Evolutionary conservation across 192 early-diverging fungal genomes (phyloP).

Genomic region (Backusella sp.): DNA sequence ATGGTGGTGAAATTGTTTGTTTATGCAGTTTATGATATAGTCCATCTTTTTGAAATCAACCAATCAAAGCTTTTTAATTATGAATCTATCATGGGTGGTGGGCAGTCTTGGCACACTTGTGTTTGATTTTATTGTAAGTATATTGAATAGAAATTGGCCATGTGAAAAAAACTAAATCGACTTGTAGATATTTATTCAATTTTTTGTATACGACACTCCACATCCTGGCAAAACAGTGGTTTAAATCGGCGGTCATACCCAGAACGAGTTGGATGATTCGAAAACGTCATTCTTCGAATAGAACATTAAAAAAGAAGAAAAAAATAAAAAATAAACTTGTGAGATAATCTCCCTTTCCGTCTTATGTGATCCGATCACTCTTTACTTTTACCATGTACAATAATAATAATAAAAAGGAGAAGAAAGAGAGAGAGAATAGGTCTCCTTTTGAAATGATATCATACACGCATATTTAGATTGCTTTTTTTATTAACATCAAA

Average conservation of each 20-base stretch:
- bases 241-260: background rate
- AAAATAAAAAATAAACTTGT: background rate
- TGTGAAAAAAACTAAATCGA: background rate
- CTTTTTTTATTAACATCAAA: background rate
- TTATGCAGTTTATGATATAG: conserved; percentile 32
- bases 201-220: conserved; percentile 49
- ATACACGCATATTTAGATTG: too few species aligned
- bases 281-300: background rate
- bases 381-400: too few species aligned
- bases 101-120: conserved; percentile 71
- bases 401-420: too few species aligned
- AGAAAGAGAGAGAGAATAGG: too few species aligned
- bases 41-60: conserved; percentile 79
- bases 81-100: conserved; percentile 75
- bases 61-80: conserved; percentile 62
- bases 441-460: too few species aligned
- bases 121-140: conserved; percentile 73
- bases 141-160: background rate
- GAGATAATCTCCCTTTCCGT: too few species aligned
- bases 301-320: too few species aligned
- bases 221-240: background rate
- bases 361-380: too few species aligned
- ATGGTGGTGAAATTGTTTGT: background rate
- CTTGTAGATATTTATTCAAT: conserved; percentile 64
- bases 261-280: background rate